Conservation (phyloP, 2,329 filamentous ascomycete species). For the Rugonectria rugulosa region DNA sequence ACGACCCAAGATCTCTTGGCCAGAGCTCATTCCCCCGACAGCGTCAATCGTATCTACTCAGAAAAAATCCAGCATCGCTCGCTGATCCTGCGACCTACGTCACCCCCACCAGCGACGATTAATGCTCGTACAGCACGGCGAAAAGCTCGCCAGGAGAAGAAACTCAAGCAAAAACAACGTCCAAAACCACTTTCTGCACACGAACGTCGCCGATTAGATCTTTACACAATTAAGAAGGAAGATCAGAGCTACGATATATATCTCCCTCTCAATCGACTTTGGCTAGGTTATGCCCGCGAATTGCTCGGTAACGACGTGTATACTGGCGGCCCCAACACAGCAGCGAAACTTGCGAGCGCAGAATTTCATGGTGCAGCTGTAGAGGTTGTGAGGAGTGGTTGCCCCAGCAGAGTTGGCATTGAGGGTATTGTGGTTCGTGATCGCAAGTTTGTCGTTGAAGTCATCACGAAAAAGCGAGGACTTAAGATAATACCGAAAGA, state of each 20-base stretch:
- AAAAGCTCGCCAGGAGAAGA: slow-evolving; percentile 55
- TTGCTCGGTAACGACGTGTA: slow-evolving; percentile 71
- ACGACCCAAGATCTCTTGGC: slow-evolving; percentile 72
- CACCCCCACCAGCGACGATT: slow-evolving; percentile 63
- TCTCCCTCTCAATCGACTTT: slow-evolving; percentile 77
- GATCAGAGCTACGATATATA: slow-evolving; percentile 75
- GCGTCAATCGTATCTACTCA: slow-evolving; percentile 74
- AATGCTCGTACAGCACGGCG: slow-evolving; percentile 66
- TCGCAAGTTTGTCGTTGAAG: slow-evolving; percentile 83
- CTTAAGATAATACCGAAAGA: slow-evolving; percentile 89
- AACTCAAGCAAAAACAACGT: slow-evolving; percentile 57
- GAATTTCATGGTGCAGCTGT: slow-evolving; percentile 90
- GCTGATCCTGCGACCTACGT: slow-evolving; percentile 79
- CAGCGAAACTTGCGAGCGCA: slow-evolving; percentile 80
- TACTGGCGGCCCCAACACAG: slow-evolving; percentile 64
- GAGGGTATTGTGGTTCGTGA: slow-evolving; percentile 90
- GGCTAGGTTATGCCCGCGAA: slow-evolving; percentile 86
- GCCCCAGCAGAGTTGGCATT: slow-evolving; percentile 81
- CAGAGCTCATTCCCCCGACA: slow-evolving; percentile 80
- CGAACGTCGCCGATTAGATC: slow-evolving; percentile 74
- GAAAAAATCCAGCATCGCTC: slow-evolving; percentile 86
- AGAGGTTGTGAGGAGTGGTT: slow-evolving; percentile 83
- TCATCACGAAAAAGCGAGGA: slow-evolving; percentile 75
- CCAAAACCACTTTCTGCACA: slow-evolving; percentile 79
- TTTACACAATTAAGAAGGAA: slow-evolving; percentile 77